These are phyloP conservation scores for Globisporangium nunn DNA, from an alignment of 352 stramenopile species.

Conservation along the genomic window DNA sequence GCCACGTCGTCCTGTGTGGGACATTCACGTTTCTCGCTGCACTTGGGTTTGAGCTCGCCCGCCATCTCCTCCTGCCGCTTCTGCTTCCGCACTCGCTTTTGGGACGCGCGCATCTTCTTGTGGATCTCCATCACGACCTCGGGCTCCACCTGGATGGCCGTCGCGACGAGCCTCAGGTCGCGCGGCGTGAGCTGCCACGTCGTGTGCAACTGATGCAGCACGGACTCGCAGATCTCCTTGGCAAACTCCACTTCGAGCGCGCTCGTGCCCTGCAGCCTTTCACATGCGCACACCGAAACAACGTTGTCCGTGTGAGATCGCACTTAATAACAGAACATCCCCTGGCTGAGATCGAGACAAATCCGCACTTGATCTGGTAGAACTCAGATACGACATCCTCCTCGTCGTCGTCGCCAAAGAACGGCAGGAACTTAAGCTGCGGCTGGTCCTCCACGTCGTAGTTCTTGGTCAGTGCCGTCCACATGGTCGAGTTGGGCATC, in stretches of 20 bases:
- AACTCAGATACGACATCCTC: slow-evolving; percentile 80
- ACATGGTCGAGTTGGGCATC: slow-evolving; percentile 61
- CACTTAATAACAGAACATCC: neutral
- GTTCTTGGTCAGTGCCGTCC: slow-evolving; percentile 76
- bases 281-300: neutral
- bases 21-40: neutral
- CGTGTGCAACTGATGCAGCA: slow-evolving; percentile 53
- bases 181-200: slow-evolving; percentile 60
- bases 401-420: slow-evolving; percentile 78
- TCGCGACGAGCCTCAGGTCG: slow-evolving; percentile 57
- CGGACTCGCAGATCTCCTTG: slow-evolving; percentile 60
- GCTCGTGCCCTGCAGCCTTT: slow-evolving; percentile 58
- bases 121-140: slow-evolving; percentile 63
- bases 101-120: slow-evolving; percentile 35
- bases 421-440: slow-evolving; percentile 58
- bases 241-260: slow-evolving; percentile 64
- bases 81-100: slow-evolving; percentile 35
- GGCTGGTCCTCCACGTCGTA: slow-evolving; percentile 85
- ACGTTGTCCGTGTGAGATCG: neutral
- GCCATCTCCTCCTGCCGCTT: slow-evolving; percentile 17
- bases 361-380: slow-evolving; percentile 73
- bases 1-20: neutral
- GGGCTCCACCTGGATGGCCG: slow-evolving; percentile 54
- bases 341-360: neutral
- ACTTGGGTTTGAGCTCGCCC: slow-evolving; percentile 6